A percentile compares a stretch with the other conserved stretches of the same genome.
Conservation (phyloP, 2,329 filamentous ascomycete species). For the Diplodia seriata region DNA sequence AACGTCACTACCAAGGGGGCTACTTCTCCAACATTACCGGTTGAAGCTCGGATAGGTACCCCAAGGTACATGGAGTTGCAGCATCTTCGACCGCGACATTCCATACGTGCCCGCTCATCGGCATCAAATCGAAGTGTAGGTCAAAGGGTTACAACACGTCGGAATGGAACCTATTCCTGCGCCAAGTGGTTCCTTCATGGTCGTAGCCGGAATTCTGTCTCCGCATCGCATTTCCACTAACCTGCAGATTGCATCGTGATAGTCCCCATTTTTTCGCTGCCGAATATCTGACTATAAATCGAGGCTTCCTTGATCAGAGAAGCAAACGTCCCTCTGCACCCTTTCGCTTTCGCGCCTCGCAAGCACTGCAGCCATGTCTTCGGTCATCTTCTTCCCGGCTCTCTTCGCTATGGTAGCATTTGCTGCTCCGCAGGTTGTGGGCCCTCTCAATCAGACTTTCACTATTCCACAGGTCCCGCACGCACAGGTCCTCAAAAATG, state of each 20-base stretch:
- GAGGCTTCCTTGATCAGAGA: background rate
- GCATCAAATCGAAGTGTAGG: too few species aligned
- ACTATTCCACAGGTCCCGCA: slow-evolving; percentile 43
- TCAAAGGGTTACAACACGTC: too few species aligned
- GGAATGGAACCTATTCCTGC: too few species aligned
- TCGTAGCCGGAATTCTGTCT: too few species aligned
- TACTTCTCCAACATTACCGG: too few species aligned
- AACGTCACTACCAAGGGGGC: background rate
- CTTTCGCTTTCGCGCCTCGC: background rate
- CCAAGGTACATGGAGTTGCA: too few species aligned
- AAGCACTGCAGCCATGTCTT: background rate
- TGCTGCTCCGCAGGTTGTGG: background rate
- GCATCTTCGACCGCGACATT: too few species aligned
- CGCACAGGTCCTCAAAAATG: slow-evolving; percentile 39
- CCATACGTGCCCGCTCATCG: too few species aligned
- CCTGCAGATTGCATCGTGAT: background rate
- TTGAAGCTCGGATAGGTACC: too few species aligned
- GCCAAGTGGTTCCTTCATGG: too few species aligned
- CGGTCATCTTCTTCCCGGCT: background rate
- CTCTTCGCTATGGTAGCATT: background rate
- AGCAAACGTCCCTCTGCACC: background rate
- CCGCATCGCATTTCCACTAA: too few species aligned
- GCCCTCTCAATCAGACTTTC: slow-evolving; percentile 36
- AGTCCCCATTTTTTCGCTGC: background rate
- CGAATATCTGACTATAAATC: background rate